These are phyloP conservation scores for Secale cereale DNA, from an alignment of 176 grass and related monocot species.

Conservation along the genomic window DNA sequence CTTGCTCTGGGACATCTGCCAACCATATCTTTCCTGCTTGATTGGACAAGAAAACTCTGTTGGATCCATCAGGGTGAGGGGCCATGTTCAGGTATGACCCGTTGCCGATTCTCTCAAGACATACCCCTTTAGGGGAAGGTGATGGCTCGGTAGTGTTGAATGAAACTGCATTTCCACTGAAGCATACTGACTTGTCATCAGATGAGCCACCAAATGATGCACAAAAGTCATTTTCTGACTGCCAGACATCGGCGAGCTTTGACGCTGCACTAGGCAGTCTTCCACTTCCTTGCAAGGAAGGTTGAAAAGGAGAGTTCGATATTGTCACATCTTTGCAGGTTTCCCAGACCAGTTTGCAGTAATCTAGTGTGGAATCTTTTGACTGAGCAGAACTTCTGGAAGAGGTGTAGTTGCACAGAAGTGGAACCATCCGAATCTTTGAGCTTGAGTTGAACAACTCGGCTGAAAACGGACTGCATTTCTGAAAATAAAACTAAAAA, in stretches of 20 bases:
- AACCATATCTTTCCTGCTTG: slow-evolving; percentile 92
- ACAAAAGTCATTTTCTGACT: slow-evolving; percentile 71
- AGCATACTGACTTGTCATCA: slow-evolving; percentile 52
- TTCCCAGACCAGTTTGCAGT: slow-evolving; percentile 66
- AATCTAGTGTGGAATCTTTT: slow-evolving; percentile 56
- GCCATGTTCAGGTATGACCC: slow-evolving; percentile 87
- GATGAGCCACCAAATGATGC: slow-evolving; percentile 63
- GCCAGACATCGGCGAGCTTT: slow-evolving; percentile 75
- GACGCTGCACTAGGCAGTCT: slow-evolving; percentile 42
- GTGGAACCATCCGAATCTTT: slow-evolving; percentile 46
- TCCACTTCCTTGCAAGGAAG: slow-evolving; percentile 46
- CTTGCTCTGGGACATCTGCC: slow-evolving; percentile 68
- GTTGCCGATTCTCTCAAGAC: slow-evolving; percentile 81
- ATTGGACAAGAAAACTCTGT: slow-evolving; percentile 78
- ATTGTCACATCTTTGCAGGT: slow-evolving; percentile 66
- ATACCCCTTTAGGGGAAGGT: slow-evolving; percentile 67
- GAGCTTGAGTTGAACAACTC: slow-evolving; percentile 55
- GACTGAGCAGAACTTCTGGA: slow-evolving; percentile 38
- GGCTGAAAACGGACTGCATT: slow-evolving; percentile 68
- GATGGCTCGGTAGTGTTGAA: slow-evolving; percentile 61
- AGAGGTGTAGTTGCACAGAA: slow-evolving; percentile 52
- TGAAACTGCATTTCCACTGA: slow-evolving; percentile 60
- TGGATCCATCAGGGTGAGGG: slow-evolving; percentile 84
- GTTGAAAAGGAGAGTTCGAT: slow-evolving; percentile 74
- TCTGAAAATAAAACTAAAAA: slow-evolving; percentile 33